phyloP scores from a whole-genome alignment of 2,329 filamentous ascomycete species.

The Fulvia fulva region DNA sequence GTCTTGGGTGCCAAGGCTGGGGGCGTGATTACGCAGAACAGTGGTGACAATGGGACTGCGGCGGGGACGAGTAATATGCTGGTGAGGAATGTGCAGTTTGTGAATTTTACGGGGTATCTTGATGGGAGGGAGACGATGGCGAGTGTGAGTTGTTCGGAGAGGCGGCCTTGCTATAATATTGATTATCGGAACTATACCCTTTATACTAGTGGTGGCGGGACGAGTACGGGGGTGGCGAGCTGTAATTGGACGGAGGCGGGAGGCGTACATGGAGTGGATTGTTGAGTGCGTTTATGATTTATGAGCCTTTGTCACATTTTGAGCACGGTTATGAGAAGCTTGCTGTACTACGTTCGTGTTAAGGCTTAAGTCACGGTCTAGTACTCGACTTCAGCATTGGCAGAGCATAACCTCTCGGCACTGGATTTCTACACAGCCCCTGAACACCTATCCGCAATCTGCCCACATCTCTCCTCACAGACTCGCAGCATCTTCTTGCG shows the following conservation, averaged over 20 bases:
- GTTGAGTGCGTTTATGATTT: no score
- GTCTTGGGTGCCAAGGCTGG: slow-evolving; percentile 45
- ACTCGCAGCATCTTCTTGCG: no score
- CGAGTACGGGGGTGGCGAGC: slow-evolving; percentile 31
- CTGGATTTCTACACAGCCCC: no score
- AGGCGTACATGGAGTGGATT: slow-evolving; percentile 37
- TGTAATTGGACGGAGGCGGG: slow-evolving; percentile 37
- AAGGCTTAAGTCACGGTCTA: no score
- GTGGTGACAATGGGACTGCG: slow-evolving; percentile 47
- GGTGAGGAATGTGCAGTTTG: slow-evolving; percentile 48
- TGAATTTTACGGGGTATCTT: slow-evolving; percentile 51
- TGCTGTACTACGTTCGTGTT: no score
- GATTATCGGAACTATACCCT: slow-evolving; percentile 42
- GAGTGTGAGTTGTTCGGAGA: slow-evolving; percentile 45
- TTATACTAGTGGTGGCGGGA: slow-evolving; percentile 32
- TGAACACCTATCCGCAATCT: no score
- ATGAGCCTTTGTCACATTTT: no score
- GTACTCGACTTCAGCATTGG: no score
- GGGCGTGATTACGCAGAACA: slow-evolving; percentile 46
- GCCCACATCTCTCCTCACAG: no score
- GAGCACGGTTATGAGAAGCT: no score
- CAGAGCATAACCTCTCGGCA: no score
- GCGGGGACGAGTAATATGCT: slow-evolving; percentile 50
- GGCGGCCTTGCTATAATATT: slow-evolving; percentile 52
- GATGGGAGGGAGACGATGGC: slow-evolving; percentile 31